Evolutionary conservation across 2,329 filamentous ascomycete genomes (phyloP), one percentile per base, ranked within the genome.

Genomic region (Aspergillus ruber): DNA sequence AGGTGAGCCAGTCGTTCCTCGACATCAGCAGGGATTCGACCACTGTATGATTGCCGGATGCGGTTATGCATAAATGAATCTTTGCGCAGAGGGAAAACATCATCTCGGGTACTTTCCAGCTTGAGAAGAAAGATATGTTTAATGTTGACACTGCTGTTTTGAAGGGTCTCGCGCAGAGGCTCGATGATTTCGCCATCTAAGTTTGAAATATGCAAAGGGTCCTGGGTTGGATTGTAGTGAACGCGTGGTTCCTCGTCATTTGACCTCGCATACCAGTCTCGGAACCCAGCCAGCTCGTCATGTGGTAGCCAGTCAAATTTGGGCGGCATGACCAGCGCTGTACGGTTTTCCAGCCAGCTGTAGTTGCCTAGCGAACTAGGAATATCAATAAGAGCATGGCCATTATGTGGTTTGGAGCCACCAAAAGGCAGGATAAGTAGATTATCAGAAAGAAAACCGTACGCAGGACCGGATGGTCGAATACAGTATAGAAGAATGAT

Each of bases 101-200:
- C 72, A 15, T 71, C 67, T 25, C 72, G 62, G 3, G 70, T 74
- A 41, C 70, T 73, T 45, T 74, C 72, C 12, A 74, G 61, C 25
- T 70, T 61, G 10, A 74, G 51, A 5, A 73, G 48, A 6, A 74
- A 51, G 12, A 74, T 54, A 41, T 74, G 70, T 39, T 69, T 69
- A 45, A 74, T 69, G n/a, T 64, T 62, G 6, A 72, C 52, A 29
- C 53, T 50, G 10, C 55, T 57, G 13, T 50, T 50, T 3, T 54
- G 36, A 6, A 61, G 45, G 3, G 49, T 51, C 2, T 54, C 58
- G 6, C 51, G 50, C 9, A 59, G 46, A 15, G 56, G 56, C 35
- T 46, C 44, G 21, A 59, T 20, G 8, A 71, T 47, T 0, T 61
- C 56, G 3, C 65, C 49, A 1, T 66, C 52, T 4, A 68, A 50